These are phyloP conservation scores for Dothistroma septosporum DNA, from an alignment of 2,329 filamentous ascomycete genomes.

Conservation along the genomic window DNA sequence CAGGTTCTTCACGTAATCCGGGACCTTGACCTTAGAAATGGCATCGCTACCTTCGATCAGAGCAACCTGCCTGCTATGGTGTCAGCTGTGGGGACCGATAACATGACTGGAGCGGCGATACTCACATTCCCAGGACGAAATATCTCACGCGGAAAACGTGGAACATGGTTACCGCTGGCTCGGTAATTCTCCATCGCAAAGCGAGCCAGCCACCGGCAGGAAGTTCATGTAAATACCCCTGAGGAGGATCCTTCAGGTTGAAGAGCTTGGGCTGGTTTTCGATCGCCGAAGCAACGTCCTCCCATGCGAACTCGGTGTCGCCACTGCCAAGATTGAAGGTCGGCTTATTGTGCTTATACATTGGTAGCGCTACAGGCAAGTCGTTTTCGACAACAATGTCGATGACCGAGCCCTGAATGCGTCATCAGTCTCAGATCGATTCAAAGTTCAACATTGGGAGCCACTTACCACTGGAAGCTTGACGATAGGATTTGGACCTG, in stretches of 20 bases:
- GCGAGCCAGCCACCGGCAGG: slow-evolving; percentile 19
- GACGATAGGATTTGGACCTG: slow-evolving; percentile 17
- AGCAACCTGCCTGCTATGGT: not conserved
- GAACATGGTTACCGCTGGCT: slow-evolving; percentile 22
- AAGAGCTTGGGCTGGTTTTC: slow-evolving; percentile 3
- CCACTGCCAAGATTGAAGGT: slow-evolving; percentile 16
- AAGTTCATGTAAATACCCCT: slow-evolving; percentile 20
- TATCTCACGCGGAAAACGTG: slow-evolving; percentile 18
- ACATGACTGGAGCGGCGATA: not conserved
- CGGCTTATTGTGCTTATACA: slow-evolving; percentile 25
- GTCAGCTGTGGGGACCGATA: not conserved
- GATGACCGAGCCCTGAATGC: slow-evolving; percentile 16
- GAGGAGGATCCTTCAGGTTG: slow-evolving; percentile 15
- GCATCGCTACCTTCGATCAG: not conserved
- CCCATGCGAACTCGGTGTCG: slow-evolving; percentile 12
- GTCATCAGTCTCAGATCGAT: no score
- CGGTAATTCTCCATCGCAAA: slow-evolving; percentile 18
- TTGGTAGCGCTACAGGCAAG: slow-evolving; percentile 10
- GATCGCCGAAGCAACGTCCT: slow-evolving; percentile 4
- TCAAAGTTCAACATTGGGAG: not conserved
- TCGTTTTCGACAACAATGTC: slow-evolving; percentile 22
- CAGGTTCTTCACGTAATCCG: not conserved
- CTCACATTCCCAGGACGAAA: slow-evolving; percentile 22
- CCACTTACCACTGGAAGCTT: slow-evolving; percentile 5
- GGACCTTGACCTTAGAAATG: not conserved